Evolutionary conservation across 2,329 filamentous ascomycete genomes (phyloP).

Genomic region (Didymella pinodella): DNA sequence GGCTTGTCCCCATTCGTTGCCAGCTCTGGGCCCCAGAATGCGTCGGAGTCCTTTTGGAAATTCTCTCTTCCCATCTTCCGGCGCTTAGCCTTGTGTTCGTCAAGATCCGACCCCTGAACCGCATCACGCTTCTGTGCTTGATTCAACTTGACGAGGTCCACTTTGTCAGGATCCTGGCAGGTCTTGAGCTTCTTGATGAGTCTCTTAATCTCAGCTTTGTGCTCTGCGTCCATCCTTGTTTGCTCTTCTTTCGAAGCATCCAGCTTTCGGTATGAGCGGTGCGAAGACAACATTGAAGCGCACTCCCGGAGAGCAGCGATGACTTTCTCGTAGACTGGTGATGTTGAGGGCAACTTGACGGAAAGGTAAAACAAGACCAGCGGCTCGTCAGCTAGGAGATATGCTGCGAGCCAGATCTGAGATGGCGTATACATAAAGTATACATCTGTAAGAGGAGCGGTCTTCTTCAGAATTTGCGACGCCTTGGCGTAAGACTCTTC

Average conservation of each 20-base stretch:
- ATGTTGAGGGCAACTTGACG: conserved; percentile 51
- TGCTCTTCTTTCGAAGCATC: conserved; percentile 38
- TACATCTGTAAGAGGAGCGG: conserved; percentile 87
- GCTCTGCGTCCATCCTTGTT: conserved; percentile 48
- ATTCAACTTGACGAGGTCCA: conserved; percentile 74
- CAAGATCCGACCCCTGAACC: conserved; percentile 46
- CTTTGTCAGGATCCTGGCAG: conserved; percentile 77
- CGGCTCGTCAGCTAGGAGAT: conserved; percentile 76
- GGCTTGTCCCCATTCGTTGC: conserved; percentile 7
- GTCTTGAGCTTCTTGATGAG: conserved; percentile 74
- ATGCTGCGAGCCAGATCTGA: conserved; percentile 87
- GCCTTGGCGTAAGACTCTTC: conserved; percentile 73
- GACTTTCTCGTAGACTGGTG: conserved; percentile 45
- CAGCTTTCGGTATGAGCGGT: conserved; percentile 32
- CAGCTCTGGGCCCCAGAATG: conserved; percentile 54
- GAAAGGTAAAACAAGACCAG: conserved; percentile 61
- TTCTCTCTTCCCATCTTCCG: conserved; percentile 55
- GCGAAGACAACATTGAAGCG: conserved; percentile 50
- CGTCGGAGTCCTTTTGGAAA: conserved; percentile 55
- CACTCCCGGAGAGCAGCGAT: conserved; percentile 51
- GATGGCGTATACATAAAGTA: conserved; percentile 96
- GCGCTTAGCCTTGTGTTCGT: conserved; percentile 55
- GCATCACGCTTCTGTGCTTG: conserved; percentile 63
- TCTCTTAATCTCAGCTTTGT: conserved; percentile 59
- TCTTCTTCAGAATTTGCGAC: conserved; percentile 63